A percentile compares a stretch with the other conserved stretches of the same genome.
Conservation (phyloP, 1,284 basidiomycete genomes). For the Apiotrichum brassicae region DNA sequence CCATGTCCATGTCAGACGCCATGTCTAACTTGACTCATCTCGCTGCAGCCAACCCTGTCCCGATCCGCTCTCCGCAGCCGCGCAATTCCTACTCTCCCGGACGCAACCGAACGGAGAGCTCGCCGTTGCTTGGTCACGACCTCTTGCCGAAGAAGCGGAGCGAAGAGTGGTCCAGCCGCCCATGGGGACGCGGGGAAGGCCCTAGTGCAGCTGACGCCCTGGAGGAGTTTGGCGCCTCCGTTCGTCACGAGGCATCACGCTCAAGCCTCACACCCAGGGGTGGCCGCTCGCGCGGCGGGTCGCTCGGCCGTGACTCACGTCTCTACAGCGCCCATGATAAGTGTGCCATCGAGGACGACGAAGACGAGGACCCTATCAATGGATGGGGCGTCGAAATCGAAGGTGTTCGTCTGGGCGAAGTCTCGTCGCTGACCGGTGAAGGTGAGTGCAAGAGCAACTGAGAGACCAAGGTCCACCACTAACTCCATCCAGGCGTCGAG, state of each 20-base stretch:
- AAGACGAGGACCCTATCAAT: conserved; percentile 7
- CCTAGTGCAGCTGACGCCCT: conserved; percentile 35
- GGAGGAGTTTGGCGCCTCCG: conserved; percentile 39
- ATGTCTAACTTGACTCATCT: conserved; percentile 28
- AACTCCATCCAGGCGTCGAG: conserved; percentile 32
- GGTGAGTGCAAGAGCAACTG: too few species aligned
- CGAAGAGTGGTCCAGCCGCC: conserved; percentile 37
- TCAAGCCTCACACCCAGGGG: neutral
- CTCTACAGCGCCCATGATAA: conserved; percentile 16
- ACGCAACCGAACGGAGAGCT: conserved; percentile 20
- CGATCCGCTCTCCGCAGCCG: conserved; percentile 1
- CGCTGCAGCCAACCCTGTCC: conserved; percentile 26
- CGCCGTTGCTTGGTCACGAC: conserved; percentile 6
- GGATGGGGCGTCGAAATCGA: conserved; percentile 42
- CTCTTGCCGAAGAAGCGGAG: conserved; percentile 15
- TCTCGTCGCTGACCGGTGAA: conserved; percentile 37
- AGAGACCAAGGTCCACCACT: conserved; percentile 10
- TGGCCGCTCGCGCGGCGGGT: conserved; percentile 29
- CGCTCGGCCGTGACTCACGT: conserved; percentile 35
- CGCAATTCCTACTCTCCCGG: conserved; percentile 3
- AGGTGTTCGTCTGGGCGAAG: conserved; percentile 40
- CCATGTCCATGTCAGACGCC: conserved; percentile 26
- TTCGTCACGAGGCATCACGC: conserved; percentile 20
- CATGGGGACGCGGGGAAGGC: conserved; percentile 39
- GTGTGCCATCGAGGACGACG: conserved; percentile 2